Evolutionary conservation across 2,329 filamentous ascomycete genomes (phyloP), one percentile per base, ranked within the genome.

Genomic region (Drechslerella coelobrocha): DNA sequence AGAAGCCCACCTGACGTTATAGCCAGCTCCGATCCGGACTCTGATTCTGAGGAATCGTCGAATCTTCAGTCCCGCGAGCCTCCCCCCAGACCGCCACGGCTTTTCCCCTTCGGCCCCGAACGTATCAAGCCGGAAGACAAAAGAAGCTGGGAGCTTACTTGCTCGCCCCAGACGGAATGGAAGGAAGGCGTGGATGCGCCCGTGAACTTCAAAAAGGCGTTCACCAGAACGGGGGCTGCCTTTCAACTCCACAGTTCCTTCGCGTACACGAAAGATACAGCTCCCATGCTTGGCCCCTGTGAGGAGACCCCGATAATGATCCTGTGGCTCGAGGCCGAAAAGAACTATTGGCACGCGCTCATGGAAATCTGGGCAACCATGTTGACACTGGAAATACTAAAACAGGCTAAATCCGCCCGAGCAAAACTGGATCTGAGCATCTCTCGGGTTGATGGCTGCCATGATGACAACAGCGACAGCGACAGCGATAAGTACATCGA

Each of bases 291-390:
- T n/a, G n/a, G n/a, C n/a, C n/a, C n/a, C n/a, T n/a, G n/a, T n/a
- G n/a, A n/a, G n/a, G n/a, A n/a, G n/a, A n/a, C n/a, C n/a, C 74
- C 74, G 56, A 74, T 75, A n/a, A 73, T 77, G 60, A 41, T 77
- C 7, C 74, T 75, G 9, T 61, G 71, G 34, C 66, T 76, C 2
- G 76, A 77, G 61, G 72, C 72, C 26, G 75, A 76, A 52, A 55
- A 61, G n/a, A 77, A 77, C 61, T 50, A 77, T 23, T 77, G 75
- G 73, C 76, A 77, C 47, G 75, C 75, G 50, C 47, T 76, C 23
- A 74, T 77, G 74, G 76, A 77, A 69, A 59, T 77, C 8, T 76
- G 76, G 76, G 74, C 76, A n/a, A 73, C 75, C 2, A 69, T 73
- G 17, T 48, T 76, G 14, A 75, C 73, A 8, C 34, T 77, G 23